Evolutionary conservation across 1,284 basidiomycete species (phyloP).

Genomic region (Ceratobasidium theobromae): DNA sequence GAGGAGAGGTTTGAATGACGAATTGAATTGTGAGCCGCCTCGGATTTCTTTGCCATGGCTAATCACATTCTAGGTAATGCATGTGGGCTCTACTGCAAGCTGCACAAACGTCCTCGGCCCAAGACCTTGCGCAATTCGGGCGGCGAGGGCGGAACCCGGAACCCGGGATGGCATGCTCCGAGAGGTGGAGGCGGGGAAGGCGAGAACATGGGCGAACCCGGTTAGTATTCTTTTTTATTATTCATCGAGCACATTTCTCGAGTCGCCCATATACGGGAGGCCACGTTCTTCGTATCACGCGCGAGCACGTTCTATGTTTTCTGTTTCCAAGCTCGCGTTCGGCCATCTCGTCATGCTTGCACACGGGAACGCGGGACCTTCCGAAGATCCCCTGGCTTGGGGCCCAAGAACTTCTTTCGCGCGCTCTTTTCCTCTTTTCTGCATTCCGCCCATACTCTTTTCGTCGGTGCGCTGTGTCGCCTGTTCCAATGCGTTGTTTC

Average conservation of each 20-base stretch:
- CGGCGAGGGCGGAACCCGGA: conserved; percentile 50
- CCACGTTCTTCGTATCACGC: conserved; percentile 34
- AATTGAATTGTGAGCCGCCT: conserved; percentile 67
- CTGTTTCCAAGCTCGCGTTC: conserved; percentile 4
- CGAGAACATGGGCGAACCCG: conserved; percentile 45
- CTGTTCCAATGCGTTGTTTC: no score
- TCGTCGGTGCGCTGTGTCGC: no score
- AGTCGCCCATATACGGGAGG: no score
- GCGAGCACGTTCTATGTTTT: conserved; percentile 9
- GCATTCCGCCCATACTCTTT: no score
- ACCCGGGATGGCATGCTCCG: conserved; percentile 35
- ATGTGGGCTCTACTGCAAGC: conserved; percentile 34
- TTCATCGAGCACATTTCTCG: no score
- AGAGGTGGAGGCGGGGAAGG: conserved; percentile 33
- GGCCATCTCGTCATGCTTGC: no score
- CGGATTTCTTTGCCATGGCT: no score
- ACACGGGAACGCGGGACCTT: neutral
- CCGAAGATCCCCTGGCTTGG: conserved; percentile 22
- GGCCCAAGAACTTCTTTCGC: neutral
- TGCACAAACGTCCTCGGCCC: conserved; percentile 77
- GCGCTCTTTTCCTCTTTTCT: neutral
- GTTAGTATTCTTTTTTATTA: conserved; percentile 36
- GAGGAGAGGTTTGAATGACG: conserved; percentile 77
- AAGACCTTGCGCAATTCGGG: conserved; percentile 78
- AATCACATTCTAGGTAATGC: no score